Conservation (phyloP, 768 basidiomycete genomes). For the Tremella mesenterica region DNA sequence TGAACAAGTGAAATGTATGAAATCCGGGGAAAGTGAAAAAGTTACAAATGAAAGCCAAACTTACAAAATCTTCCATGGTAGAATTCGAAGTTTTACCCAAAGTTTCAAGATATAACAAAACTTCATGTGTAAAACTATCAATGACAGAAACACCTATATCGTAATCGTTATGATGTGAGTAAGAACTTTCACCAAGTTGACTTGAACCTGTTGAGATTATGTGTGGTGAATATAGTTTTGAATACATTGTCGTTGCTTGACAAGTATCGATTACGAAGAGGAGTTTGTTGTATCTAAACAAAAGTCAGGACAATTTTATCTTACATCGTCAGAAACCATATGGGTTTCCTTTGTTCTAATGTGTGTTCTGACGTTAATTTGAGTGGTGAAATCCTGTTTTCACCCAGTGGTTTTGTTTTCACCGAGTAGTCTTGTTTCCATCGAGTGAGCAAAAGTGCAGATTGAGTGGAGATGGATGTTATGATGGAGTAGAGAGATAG, state of each 20-base stretch:
- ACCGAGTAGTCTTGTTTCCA: too few relatives aligned
- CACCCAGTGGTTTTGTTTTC: too few relatives aligned
- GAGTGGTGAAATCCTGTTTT: too few relatives aligned
- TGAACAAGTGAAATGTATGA: not conserved
- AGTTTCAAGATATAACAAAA: slow-evolving; percentile 81
- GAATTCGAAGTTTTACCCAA: slow-evolving; percentile 80
- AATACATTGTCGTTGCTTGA: slow-evolving; percentile 92
- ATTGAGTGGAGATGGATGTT: too few relatives aligned
- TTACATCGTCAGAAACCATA: too few relatives aligned
- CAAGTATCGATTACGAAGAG: slow-evolving; percentile 99
- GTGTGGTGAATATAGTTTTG: slow-evolving; percentile 85
- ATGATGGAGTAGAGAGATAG: too few relatives aligned
- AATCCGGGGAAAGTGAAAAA: too few relatives aligned
- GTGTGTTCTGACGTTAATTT: too few relatives aligned
- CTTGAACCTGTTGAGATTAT: slow-evolving; percentile 86
- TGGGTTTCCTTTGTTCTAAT: too few relatives aligned
- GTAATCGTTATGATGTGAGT: slow-evolving; percentile 90
- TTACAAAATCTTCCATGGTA: slow-evolving; percentile 71
- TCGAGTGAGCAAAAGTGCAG: too few relatives aligned
- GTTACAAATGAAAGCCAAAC: slow-evolving; percentile 34
- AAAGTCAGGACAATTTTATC: too few relatives aligned
- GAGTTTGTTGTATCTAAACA: slow-evolving; percentile 75
- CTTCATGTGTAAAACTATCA: slow-evolving; percentile 85
- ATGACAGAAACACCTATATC: slow-evolving; percentile 95
- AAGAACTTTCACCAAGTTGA: slow-evolving; percentile 75